These are phyloP conservation scores for Bipolaris oryzae DNA, from an alignment of 2,329 filamentous ascomycete species.

Conservation along the genomic window DNA sequence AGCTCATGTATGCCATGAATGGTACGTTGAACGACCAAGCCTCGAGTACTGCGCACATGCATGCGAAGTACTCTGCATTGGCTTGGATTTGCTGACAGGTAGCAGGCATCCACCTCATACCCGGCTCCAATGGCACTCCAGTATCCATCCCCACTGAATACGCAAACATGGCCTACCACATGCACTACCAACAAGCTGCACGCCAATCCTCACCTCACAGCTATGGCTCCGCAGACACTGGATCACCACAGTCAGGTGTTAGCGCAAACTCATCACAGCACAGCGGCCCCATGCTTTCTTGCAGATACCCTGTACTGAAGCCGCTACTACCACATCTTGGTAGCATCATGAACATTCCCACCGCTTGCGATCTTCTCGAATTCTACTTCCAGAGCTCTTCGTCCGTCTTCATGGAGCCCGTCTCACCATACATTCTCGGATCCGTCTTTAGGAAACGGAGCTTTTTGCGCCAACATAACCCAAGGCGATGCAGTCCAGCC, in stretches of 20 bases:
- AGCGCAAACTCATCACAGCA: constrained; percentile 44
- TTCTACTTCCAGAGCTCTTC: constrained; percentile 90
- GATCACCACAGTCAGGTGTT: constrained; percentile 44
- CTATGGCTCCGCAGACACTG: constrained; percentile 45
- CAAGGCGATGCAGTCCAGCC: constrained; percentile 80
- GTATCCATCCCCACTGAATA: constrained; percentile 41
- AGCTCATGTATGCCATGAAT: constrained; percentile 47
- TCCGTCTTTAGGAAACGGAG: constrained; percentile 89
- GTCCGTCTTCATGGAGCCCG: constrained; percentile 83
- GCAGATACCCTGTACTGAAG: constrained; percentile 81
- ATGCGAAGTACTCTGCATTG: constrained; percentile 1
- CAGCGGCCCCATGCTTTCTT: constrained; percentile 32
- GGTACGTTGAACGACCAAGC: constrained; percentile 14
- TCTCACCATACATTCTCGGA: constrained; percentile 86
- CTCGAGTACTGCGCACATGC: background rate
- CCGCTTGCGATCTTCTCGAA: constrained; percentile 89
- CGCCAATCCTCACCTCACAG: constrained; percentile 43
- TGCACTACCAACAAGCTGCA: constrained; percentile 38
- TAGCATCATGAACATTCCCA: constrained; percentile 75
- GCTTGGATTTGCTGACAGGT: constrained; percentile 8
- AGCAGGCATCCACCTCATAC: constrained; percentile 41
- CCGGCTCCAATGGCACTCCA: constrained; percentile 32
- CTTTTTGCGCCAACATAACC: constrained; percentile 81
- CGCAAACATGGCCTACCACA: constrained; percentile 40
- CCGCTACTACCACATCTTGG: constrained; percentile 82